Percentiles rank a stretch among this genome's conserved stretches.
Conservation (phyloP, 78 protist genomes). For the Dictyostelium firmibasis region DNA sequence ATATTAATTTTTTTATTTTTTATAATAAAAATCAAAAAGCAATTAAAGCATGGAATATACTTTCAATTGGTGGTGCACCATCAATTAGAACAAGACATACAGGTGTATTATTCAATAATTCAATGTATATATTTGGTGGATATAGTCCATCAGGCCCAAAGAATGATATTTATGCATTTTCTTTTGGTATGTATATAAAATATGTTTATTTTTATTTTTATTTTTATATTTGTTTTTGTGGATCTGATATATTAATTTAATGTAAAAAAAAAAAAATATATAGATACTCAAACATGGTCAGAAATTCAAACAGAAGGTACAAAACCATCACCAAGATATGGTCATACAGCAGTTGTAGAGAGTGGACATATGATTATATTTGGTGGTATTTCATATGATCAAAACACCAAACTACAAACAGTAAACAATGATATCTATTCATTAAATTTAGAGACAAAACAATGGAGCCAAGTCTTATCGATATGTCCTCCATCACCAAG, state of each 20-base stretch:
- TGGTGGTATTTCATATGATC: constrained; percentile 39
- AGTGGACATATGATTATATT: constrained; percentile 41
- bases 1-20: not conserved
- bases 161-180: constrained; percentile 44
- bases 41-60: constrained; percentile 17
- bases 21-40: not conserved
- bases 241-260: too few relatives aligned
- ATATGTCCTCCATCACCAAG: constrained; percentile 39
- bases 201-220: too few relatives aligned
- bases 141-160: constrained; percentile 34
- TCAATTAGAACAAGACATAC: constrained; percentile 37
- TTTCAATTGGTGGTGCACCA: not conserved
- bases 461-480: constrained; percentile 4
- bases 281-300: constrained; percentile 60
- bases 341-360: constrained; percentile 66
- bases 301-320: constrained; percentile 44
- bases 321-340: constrained; percentile 58
- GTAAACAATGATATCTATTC: constrained; percentile 46
- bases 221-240: too few relatives aligned
- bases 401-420: not conserved
- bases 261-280: too few relatives aligned
- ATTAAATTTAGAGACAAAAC: constrained; percentile 47
- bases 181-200: constrained; percentile 39
- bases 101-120: not conserved
- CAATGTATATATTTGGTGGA: constrained; percentile 43